A percentile compares a stretch with the other conserved stretches of the same genome.
Conservation (phyloP, 805 yeast genomes). For the Saccharomyces kudriavzevii region DNA sequence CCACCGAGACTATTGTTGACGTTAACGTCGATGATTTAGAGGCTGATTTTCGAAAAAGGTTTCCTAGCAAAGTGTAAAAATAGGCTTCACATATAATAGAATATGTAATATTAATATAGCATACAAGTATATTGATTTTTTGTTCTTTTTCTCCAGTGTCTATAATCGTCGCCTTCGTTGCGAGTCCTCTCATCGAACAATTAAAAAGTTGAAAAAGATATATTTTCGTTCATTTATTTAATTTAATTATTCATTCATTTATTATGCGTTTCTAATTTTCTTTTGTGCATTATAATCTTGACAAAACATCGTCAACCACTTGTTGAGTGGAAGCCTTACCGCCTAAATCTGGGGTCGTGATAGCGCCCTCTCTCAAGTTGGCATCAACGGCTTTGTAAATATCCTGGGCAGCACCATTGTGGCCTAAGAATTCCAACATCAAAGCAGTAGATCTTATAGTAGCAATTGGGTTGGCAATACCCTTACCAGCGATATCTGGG, state of each 20-base stretch:
- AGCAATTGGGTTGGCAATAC: slow-evolving; percentile 93
- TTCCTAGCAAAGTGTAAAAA: slow-evolving; percentile 47
- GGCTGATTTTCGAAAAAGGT: slow-evolving; percentile 46
- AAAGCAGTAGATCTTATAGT: slow-evolving; percentile 96
- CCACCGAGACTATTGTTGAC: slow-evolving; percentile 4
- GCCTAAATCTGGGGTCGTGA: slow-evolving; percentile 90
- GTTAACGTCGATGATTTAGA: slow-evolving; percentile 45
- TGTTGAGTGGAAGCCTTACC: slow-evolving; percentile 82
- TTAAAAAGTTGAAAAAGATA: not conserved
- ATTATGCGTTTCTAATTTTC: not conserved
- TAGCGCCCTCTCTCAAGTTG: slow-evolving; percentile 66
- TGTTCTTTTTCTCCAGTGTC: not conserved
- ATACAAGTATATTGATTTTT: not conserved
- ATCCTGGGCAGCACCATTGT: slow-evolving; percentile 79
- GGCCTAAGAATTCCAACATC: slow-evolving; percentile 95
- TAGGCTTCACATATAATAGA: not conserved
- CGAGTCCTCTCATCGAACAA: not conserved
- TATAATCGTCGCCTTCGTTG: not conserved
- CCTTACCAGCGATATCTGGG: slow-evolving; percentile 95
- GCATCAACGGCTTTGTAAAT: slow-evolving; percentile 94
- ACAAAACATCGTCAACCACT: slow-evolving; percentile 74
- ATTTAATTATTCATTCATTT: not conserved
- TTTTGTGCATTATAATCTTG: slow-evolving; percentile 12
- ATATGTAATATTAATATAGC: not conserved
- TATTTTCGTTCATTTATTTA: not conserved